A percentile compares a stretch with the other conserved stretches of the same genome.
These are phyloP conservation scores for Mycena sp. DNA, from an alignment of 1,284 basidiomycete genomes.

Conservation along the genomic window DNA sequence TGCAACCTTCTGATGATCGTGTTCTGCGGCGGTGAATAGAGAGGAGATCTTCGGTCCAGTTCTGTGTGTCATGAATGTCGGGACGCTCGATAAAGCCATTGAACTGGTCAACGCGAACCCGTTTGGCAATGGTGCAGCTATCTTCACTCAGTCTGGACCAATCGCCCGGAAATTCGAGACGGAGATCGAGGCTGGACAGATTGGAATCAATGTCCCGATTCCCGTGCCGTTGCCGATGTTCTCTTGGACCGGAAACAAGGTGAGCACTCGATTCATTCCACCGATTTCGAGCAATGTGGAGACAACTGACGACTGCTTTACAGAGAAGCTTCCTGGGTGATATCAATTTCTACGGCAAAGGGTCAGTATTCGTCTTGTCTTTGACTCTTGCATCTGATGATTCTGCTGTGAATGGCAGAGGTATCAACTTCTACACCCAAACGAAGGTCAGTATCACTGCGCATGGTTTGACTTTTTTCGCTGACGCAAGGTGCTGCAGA, in stretches of 20 bases:
- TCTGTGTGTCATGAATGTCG: conserved; percentile 81
- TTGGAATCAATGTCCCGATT: conserved; percentile 94
- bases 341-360: conserved; percentile 90
- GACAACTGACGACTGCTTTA: not conserved
- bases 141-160: conserved; percentile 96
- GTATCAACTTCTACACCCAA: conserved; percentile 92
- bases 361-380: conserved; percentile 51
- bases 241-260: conserved; percentile 85
- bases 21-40: conserved; percentile 48
- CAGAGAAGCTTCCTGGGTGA: conserved; percentile 75
- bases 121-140: conserved; percentile 94
- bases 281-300: not conserved
- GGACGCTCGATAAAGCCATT: conserved; percentile 92
- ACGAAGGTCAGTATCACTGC: conserved; percentile 66
- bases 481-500: conserved; percentile 52
- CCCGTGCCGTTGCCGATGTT: conserved; percentile 91
- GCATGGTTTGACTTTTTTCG: not conserved
- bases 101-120: conserved; percentile 89
- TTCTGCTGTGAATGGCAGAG: conserved; percentile 51
- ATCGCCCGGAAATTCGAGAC: conserved; percentile 87
- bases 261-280: not conserved
- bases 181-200: conserved; percentile 90
- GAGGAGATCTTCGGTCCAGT: conserved; percentile 98
- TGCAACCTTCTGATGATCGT: not conserved
- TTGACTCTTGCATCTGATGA: not conserved